phyloP scores from a whole-genome alignment of 2,329 filamentous ascomycete genomes.

The Pseudogymnoascus sp. region DNA sequence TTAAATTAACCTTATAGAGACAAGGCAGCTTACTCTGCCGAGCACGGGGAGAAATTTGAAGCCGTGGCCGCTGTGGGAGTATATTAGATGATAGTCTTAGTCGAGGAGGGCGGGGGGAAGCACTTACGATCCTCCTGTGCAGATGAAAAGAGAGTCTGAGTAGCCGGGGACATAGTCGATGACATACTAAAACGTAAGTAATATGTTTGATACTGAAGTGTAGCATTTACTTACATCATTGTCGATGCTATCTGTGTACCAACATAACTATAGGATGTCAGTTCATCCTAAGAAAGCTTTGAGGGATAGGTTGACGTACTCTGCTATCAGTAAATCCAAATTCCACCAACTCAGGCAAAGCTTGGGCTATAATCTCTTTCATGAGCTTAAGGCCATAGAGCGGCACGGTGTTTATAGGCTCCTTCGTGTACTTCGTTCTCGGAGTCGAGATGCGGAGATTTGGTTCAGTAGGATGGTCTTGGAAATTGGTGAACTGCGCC shows the following conservation, averaged over 20 bases:
- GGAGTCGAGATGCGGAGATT: conserved; percentile 21
- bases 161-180: conserved; percentile 25
- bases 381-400: conserved; percentile 23
- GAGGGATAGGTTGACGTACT: conserved; percentile 9
- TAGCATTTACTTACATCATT: conserved; percentile 14
- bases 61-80: conserved; percentile 25
- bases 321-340: conserved; percentile 24
- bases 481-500: conserved; percentile 22
- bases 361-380: conserved; percentile 23
- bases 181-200: conserved; percentile 15
- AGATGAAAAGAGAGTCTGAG: conserved; percentile 23
- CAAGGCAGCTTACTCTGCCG: conserved; percentile 21
- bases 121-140: conserved; percentile 23
- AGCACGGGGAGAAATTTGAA: conserved; percentile 31
- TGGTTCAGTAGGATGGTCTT: conserved; percentile 19
- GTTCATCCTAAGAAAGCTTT: neutral
- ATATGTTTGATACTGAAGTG: neutral
- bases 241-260: conserved; percentile 25
- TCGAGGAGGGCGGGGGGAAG: neutral
- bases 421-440: conserved; percentile 23
- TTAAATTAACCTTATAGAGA: neutral
- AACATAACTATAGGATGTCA: conserved; percentile 17
- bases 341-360: conserved; percentile 23
- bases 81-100: conserved; percentile 17
- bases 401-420: conserved; percentile 24